A percentile compares a stretch with the other conserved stretches of the same genome.
Conservation (phyloP, 1,139 yeast genomes). For the Taphrina flavorubra region DNA sequence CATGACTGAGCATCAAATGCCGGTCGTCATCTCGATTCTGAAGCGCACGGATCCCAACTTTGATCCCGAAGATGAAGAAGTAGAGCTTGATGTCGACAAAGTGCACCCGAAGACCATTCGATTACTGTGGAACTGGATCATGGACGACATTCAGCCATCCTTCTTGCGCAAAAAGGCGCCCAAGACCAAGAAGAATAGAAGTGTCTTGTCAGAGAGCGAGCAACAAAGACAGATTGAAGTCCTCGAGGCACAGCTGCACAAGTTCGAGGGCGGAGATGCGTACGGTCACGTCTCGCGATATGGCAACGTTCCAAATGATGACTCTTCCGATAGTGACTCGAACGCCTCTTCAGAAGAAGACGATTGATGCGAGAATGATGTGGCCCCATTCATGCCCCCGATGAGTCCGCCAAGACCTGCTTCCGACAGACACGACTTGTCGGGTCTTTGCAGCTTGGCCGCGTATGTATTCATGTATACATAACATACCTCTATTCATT, state of each 20-base stretch:
- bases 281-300: conserved; percentile 34
- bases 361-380: conserved; percentile 13
- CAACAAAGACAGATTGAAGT: conserved; percentile 47
- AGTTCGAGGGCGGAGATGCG: conserved; percentile 36
- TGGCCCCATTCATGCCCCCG: not conserved
- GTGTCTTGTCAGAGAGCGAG: conserved; percentile 65
- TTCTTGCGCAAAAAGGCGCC: conserved; percentile 44
- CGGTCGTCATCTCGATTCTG: conserved; percentile 81
- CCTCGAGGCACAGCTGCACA: conserved; percentile 46
- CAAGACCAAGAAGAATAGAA: conserved; percentile 59
- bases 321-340: conserved; percentile 32
- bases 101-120: conserved; percentile 83
- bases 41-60: conserved; percentile 81
- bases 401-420: not conserved
- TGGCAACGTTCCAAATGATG: conserved; percentile 28
- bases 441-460: not conserved
- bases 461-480: conserved; percentile 6
- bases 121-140: conserved; percentile 82
- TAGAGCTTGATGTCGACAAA: conserved; percentile 94
- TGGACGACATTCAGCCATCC: conserved; percentile 54
- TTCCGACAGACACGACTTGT: not conserved
- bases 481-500: not conserved
- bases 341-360: conserved; percentile 37
- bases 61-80: conserved; percentile 64
- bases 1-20: conserved; percentile 75